A percentile compares a stretch with the other conserved stretches of the same genome.
Evolutionary conservation across 768 basidiomycete genomes (phyloP).

Genomic region (Hericium rajendrae): DNA sequence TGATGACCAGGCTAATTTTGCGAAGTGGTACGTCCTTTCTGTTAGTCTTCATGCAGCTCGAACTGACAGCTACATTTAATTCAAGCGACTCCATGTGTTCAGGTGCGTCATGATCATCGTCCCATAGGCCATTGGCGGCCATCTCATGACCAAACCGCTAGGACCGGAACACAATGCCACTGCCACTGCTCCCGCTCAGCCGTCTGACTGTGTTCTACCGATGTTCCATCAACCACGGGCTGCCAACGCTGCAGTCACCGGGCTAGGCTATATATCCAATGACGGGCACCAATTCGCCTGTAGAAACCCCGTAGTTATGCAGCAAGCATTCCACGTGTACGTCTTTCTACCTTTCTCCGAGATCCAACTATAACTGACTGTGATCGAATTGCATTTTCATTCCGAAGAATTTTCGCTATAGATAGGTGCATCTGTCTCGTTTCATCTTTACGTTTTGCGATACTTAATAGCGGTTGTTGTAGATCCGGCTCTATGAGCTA

Average conservation of each 20-base stretch:
- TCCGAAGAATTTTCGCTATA: constrained; percentile 42
- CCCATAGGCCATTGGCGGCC: background rate
- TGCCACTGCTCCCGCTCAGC: constrained; percentile 28
- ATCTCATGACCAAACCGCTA: constrained; percentile 12
- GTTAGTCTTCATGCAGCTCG: background rate
- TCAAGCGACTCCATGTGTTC: constrained; percentile 41
- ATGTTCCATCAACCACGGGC: constrained; percentile 37
- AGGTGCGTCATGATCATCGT: constrained; percentile 22
- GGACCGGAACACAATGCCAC: constrained; percentile 41
- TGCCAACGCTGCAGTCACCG: constrained; percentile 18
- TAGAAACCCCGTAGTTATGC: constrained; percentile 41
- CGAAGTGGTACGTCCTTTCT: constrained; percentile 35
- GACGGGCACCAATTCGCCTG: constrained; percentile 50
- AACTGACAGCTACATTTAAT: background rate
- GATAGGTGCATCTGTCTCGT: constrained; percentile 28
- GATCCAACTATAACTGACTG: background rate
- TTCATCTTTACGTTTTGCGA: background rate
- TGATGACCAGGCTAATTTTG: constrained; percentile 44
- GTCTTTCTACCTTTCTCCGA: constrained; percentile 12
- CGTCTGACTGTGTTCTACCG: constrained; percentile 46
- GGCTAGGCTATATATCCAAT: constrained; percentile 38
- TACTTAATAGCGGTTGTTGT: background rate
- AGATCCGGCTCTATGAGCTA: constrained; percentile 44
- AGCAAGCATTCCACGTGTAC: constrained; percentile 53
- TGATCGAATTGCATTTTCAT: background rate